phyloP scores from a whole-genome alignment of 2,329 filamentous ascomycete species.

The Venturia asperata region DNA sequence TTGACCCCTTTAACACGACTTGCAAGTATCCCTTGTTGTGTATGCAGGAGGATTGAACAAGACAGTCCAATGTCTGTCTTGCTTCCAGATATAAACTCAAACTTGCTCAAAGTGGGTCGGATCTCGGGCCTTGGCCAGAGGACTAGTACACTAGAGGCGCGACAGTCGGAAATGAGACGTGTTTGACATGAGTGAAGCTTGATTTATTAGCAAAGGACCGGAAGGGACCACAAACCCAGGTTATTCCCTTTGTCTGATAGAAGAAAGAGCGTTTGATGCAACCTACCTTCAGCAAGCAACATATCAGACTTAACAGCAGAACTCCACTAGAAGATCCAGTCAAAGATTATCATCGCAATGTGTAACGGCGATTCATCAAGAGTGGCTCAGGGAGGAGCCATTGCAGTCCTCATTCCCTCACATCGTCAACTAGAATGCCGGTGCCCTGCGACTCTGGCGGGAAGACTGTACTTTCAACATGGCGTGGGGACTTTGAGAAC shows the following conservation, averaged over 20 bases:
- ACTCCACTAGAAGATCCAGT: not conserved
- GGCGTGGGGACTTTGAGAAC: not conserved
- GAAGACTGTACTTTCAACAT: conserved; percentile 14
- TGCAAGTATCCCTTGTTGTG: not conserved
- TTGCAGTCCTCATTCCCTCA: conserved; percentile 11
- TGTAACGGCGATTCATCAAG: conserved; percentile 15
- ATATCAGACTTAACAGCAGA: not conserved
- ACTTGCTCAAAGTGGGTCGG: conserved; percentile 7
- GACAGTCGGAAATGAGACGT: not conserved
- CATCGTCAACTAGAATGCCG: not conserved
- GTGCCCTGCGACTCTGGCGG: not conserved
- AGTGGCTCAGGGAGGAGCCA: conserved; percentile 14
- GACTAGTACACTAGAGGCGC: not conserved
- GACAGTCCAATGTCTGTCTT: not conserved
- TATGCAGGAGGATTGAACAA: not conserved
- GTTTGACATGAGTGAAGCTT: not conserved
- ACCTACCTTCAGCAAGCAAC: not conserved
- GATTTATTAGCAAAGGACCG: not conserved
- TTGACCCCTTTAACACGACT: not conserved
- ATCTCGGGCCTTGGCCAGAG: not conserved
- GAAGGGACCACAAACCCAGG: not conserved
- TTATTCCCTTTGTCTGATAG: not conserved
- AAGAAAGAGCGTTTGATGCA: not conserved
- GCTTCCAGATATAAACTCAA: not conserved
- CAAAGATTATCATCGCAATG: not conserved